Percentiles rank a stretch among this genome's conserved stretches.
These are phyloP conservation scores for Zygoascus ofunaensis DNA, from an alignment of 805 yeast genomes.

Conservation along the genomic window DNA sequence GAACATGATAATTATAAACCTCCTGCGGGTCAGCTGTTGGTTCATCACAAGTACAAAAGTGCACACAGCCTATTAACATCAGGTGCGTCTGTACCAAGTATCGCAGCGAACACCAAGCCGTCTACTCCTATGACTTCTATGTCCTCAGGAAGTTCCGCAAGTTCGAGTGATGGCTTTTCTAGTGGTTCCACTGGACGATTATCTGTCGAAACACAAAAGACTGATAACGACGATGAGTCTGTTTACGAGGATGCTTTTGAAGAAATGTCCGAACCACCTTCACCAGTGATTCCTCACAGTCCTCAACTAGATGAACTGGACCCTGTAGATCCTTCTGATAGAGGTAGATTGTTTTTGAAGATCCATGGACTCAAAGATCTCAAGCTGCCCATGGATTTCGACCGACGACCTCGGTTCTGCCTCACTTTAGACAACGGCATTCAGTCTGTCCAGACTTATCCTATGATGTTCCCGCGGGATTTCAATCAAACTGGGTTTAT, in stretches of 20 bases:
- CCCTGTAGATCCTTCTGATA: conserved; percentile 16
- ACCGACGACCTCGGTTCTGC: conserved; percentile 40
- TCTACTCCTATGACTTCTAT: not conserved
- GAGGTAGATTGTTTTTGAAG: conserved; percentile 22
- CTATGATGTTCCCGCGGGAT: conserved; percentile 19
- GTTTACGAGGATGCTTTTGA: conserved; percentile 10
- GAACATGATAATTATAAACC: not conserved
- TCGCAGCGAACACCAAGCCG: not conserved
- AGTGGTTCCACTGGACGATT: not conserved
- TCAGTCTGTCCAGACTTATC: conserved; percentile 62
- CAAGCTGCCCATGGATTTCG: conserved; percentile 31
- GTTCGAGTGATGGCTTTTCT: not conserved
- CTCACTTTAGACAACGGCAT: conserved; percentile 64
- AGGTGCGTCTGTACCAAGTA: not conserved
- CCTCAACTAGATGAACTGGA: conserved; percentile 14
- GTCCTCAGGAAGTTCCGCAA: not conserved
- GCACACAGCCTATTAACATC: not conserved
- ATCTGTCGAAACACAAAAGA: not conserved
- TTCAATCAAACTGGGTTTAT: conserved; percentile 19
- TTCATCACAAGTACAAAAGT: no score
- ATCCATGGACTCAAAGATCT: conserved; percentile 25
- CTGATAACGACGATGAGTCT: conserved; percentile 11
- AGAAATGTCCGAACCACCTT: conserved; percentile 5
- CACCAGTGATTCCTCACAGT: conserved; percentile 10
- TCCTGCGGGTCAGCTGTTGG: no score